phyloP scores from a whole-genome alignment of 139 green algal genomes.

The Eudorina sp. region DNA sequence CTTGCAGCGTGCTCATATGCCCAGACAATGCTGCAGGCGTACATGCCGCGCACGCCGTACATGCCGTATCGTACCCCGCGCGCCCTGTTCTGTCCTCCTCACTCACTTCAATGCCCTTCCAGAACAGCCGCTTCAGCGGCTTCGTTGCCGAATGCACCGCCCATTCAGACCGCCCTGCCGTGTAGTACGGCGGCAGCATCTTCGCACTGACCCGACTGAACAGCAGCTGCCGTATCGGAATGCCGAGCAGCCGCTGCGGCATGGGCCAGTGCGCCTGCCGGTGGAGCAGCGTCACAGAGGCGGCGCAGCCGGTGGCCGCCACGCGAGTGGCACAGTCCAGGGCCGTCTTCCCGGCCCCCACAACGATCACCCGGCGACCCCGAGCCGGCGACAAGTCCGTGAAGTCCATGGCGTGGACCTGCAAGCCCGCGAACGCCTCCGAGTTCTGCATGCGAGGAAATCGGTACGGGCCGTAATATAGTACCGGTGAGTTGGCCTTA shows the following conservation, averaged over 20 bases:
- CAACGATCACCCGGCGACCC: constrained; percentile 43
- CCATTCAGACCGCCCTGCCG: background rate
- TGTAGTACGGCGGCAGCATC: constrained; percentile 48
- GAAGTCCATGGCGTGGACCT: constrained; percentile 47
- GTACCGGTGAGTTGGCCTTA: too few relatives aligned
- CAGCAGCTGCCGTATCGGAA: background rate
- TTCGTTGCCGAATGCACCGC: background rate
- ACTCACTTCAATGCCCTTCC: constrained; percentile 29
- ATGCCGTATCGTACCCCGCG: too few relatives aligned
- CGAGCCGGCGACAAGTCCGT: constrained; percentile 11
- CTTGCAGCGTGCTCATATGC: too few relatives aligned
- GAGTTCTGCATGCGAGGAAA: background rate
- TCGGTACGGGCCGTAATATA: too few relatives aligned
- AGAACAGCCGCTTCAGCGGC: constrained; percentile 38
- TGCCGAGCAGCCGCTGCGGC: constrained; percentile 24
- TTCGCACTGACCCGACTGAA: constrained; percentile 21
- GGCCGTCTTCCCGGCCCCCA: constrained; percentile 48
- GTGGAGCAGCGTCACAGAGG: constrained; percentile 44
- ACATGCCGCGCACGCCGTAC: too few relatives aligned
- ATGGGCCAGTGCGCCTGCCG: constrained; percentile 51
- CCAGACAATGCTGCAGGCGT: too few relatives aligned
- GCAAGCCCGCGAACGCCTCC: constrained; percentile 21
- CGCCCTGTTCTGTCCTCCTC: too few relatives aligned
- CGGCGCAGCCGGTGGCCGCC: constrained; percentile 9
- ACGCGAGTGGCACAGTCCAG: constrained; percentile 45